Base-by-base conservation (phyloP, 2,329 filamentous ascomycete genomes). In the Lizonia empirigonia region DNA sequence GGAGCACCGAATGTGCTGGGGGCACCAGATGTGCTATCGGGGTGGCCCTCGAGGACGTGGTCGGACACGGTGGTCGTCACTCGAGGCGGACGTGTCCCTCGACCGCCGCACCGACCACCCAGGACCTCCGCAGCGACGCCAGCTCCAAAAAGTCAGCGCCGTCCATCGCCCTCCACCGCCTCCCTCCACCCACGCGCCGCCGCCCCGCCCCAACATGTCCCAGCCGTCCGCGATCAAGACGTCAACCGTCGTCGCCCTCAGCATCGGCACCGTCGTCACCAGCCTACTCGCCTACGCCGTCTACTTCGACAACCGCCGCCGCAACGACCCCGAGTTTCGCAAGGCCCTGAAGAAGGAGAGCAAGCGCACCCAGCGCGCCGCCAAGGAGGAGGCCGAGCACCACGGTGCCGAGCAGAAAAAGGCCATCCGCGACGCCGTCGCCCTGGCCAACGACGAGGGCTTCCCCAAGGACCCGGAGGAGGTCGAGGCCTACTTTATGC, bases 401-500 rank as follows among this genome's bases (percentile, higher is more conserved):
- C 81, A 84, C 60, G 82, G 82, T 57, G 80, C 82, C 63, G 80
- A 82, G 73, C 87, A 90, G 78, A 85, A 87, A 70, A 82, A 89
- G 74, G 79, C 82, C 65, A 89, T 99, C 77, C 88, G 87, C 76
- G 76, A 77, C 50, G 85, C 84, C 44, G 88, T 97, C 39, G 85
- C 91, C 65, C 83, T 88, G 65, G 91, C 92, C 64, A 90, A 91
- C 78, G 88, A 89, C 51, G 91, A 96, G 75, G 94, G 93, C 50
- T 97, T 96, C 82, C 94, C 94, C 39, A 81, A 83, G 34, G 90
- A 91, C 67, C 85, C 93, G 27, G 93, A 97, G 74, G 91, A 96
- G 80, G 91, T 90, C 74, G 94, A 99, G 81, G 84, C 86, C 55
- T 99, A 90, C 81, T 99, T 99, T 78, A 96, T 97, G 85, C 87